These are phyloP conservation scores for Ophiostoma tasmaniense DNA, from an alignment of 2,329 filamentous ascomycete species.

Conservation along the genomic window DNA sequence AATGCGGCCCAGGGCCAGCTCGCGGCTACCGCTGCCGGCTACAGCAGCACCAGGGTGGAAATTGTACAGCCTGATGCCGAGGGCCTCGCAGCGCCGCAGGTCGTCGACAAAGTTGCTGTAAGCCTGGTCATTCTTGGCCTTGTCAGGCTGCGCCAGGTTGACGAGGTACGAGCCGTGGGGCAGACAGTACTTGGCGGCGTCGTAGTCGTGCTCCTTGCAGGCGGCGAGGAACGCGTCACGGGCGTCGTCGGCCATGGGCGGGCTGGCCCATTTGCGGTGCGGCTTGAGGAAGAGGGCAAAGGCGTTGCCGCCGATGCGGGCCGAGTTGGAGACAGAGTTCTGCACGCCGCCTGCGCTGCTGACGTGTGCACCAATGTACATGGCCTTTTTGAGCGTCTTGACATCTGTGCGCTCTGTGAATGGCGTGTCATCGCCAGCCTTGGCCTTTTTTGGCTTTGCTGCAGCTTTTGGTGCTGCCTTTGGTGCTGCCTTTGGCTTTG, in stretches of 20 bases:
- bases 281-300: constrained; percentile 95
- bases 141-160: constrained; percentile 81
- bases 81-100: constrained; percentile 69
- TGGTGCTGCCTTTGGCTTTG: not conserved
- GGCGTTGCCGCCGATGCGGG: constrained; percentile 79
- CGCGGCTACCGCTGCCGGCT: constrained; percentile 54
- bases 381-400: constrained; percentile 47
- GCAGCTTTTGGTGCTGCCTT: not conserved
- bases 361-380: constrained; percentile 89
- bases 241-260: constrained; percentile 61
- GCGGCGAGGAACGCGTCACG: constrained; percentile 59
- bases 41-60: constrained; percentile 83
- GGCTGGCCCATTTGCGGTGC: constrained; percentile 88
- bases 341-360: constrained; percentile 86
- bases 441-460: constrained; percentile 31
- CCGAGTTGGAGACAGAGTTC: constrained; percentile 70
- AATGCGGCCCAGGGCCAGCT: constrained; percentile 67
- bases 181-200: constrained; percentile 63
- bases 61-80: constrained; percentile 91
- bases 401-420: constrained; percentile 60
- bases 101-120: constrained; percentile 84
- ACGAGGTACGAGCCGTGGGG: constrained; percentile 96
- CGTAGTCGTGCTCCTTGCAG: constrained; percentile 62
- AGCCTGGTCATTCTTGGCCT: constrained; percentile 72
- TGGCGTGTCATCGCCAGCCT: constrained; percentile 35